phyloP scores from a whole-genome alignment of 805 yeast genomes.

The Lipomyces sp. region DNA sequence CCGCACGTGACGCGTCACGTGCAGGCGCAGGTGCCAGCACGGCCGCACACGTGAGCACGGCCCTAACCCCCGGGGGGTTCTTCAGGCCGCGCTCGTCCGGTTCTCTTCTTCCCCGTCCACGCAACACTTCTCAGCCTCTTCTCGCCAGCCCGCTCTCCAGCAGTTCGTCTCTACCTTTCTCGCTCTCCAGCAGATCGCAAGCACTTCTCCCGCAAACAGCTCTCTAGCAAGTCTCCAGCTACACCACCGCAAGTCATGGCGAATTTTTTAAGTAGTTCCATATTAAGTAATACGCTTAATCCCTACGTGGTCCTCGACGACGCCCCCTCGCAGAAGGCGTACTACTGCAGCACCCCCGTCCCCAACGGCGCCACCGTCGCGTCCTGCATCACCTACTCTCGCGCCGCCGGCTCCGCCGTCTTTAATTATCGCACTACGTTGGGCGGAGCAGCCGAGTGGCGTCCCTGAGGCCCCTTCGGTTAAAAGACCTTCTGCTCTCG shows the following conservation, averaged over 20 bases:
- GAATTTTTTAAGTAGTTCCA: conserved; percentile 29
- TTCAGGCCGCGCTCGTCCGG: no score
- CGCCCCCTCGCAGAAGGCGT: background rate
- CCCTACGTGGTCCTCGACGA: conserved; percentile 6
- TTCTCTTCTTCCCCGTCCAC: no score
- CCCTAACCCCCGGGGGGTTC: background rate
- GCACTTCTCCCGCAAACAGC: no score
- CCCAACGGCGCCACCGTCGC: conserved; percentile 28
- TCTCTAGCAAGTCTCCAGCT: no score
- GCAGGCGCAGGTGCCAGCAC: no score
- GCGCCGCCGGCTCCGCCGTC: conserved; percentile 27
- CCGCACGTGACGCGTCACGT: no score
- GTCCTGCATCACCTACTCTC: conserved; percentile 28
- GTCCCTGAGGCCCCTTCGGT: conserved; percentile 33
- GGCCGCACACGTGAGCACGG: no score
- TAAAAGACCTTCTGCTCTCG: conserved; percentile 31
- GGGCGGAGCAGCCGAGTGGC: conserved; percentile 35
- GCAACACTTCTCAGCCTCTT: background rate
- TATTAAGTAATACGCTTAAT: conserved; percentile 20
- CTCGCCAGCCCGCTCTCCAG: background rate
- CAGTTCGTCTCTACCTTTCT: background rate
- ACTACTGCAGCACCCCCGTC: conserved; percentile 7
- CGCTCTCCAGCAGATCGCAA: no score
- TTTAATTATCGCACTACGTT: conserved; percentile 32
- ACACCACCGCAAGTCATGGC: conserved; percentile 23